These are phyloP conservation scores for Curvularia sp. DNA, from an alignment of 2,329 filamentous ascomycete species.

Conservation along the genomic window DNA sequence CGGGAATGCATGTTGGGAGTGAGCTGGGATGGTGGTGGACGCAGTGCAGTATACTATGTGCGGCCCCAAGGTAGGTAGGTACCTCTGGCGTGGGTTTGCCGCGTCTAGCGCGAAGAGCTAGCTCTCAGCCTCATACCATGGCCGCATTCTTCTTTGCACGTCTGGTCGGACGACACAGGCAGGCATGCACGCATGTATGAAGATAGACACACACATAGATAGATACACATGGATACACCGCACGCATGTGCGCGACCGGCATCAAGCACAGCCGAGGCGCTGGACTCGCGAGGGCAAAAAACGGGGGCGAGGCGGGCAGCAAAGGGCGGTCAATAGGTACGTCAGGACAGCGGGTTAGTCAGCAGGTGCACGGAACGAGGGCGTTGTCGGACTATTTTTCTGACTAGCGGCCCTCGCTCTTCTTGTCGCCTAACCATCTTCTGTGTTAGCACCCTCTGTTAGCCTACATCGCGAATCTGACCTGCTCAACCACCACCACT, in stretches of 20 bases:
- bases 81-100: constrained; percentile 31
- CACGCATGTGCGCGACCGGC: neutral
- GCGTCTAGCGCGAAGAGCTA: constrained; percentile 40
- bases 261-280: constrained; percentile 7
- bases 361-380: constrained; percentile 7
- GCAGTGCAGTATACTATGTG: neutral
- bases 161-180: constrained; percentile 22
- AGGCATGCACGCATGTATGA: too few species aligned
- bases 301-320: constrained; percentile 9
- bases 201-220: too few species aligned
- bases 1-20: too few species aligned
- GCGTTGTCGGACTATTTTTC: constrained; percentile 26
- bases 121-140: constrained; percentile 42
- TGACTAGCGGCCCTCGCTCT: constrained; percentile 26
- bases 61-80: constrained; percentile 22
- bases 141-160: constrained; percentile 36
- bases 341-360: constrained; percentile 28
- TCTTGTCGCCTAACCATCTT: constrained; percentile 48
- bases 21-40: too few species aligned
- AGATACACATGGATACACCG: neutral
- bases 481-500: constrained; percentile 34
- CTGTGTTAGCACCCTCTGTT: constrained; percentile 32
- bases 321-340: constrained; percentile 21
- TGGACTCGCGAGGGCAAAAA: constrained; percentile 7
- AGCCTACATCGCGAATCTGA: constrained; percentile 51